These are phyloP conservation scores for Acacia pycnantha DNA, from an alignment of 331 rosid species.

Conservation along the genomic window DNA sequence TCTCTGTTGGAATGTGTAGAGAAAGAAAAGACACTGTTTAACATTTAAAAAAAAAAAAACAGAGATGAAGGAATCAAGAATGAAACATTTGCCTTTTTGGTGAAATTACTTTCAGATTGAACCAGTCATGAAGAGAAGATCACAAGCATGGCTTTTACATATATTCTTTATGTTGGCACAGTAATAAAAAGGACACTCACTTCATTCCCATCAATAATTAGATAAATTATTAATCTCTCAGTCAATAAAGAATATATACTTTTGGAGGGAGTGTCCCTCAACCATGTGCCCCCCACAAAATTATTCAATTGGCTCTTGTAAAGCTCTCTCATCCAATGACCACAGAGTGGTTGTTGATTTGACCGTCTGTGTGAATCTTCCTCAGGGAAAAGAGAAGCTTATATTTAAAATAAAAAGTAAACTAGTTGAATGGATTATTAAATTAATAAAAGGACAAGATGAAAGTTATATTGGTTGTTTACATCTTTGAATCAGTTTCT, in stretches of 20 bases:
- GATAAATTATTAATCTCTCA: not conserved
- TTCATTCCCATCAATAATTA: constrained; percentile 23
- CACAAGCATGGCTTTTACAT: constrained; percentile 19
- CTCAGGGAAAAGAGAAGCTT: not conserved
- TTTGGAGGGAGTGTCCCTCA: constrained; percentile 20
- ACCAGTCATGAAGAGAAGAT: constrained; percentile 27
- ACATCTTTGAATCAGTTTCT: not conserved
- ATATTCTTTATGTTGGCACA: not conserved
- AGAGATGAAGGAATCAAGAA: not conserved
- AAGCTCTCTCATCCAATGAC: not conserved
- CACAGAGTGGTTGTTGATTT: constrained; percentile 18
- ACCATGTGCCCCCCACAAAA: constrained; percentile 23
- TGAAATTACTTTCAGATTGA: not conserved
- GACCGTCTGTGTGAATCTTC: not conserved
- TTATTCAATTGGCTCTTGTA: not conserved
- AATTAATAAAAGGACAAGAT: not conserved
- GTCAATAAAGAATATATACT: constrained; percentile 5
- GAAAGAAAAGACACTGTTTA: not conserved
- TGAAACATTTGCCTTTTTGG: not conserved
- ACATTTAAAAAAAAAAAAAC: not conserved
- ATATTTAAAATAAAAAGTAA: not conserved
- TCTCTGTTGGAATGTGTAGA: not conserved
- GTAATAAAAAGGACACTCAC: constrained; percentile 18
- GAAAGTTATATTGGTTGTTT: not conserved
- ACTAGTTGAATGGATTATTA: not conserved